Percentiles rank a stretch among this genome's conserved stretches.
These are phyloP conservation scores for Gamarada debralockiae DNA, from an alignment of 495 filamentous ascomycete species.

Conservation along the genomic window DNA sequence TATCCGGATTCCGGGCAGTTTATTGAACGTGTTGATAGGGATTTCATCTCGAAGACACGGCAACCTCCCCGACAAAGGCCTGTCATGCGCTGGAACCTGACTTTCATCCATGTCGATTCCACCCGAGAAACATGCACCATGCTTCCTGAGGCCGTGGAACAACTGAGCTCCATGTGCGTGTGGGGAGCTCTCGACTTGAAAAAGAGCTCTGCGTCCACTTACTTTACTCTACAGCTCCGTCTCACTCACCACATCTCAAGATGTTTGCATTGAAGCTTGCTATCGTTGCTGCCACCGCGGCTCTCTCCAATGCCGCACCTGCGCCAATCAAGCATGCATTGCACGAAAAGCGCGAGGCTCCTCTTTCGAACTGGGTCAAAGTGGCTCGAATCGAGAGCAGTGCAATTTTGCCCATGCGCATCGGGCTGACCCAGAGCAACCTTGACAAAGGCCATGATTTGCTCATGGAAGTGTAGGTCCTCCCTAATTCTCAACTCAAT, in stretches of 20 bases:
- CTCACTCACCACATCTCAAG: neutral
- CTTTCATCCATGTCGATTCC: neutral
- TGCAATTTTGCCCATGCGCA: slow-evolving; percentile 15
- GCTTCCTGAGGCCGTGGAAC: too few species aligned
- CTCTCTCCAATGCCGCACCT: slow-evolving; percentile 30
- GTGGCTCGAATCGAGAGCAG: slow-evolving; percentile 13
- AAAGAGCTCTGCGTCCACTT: neutral
- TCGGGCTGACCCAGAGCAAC: slow-evolving; percentile 16
- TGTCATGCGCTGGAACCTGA: too few species aligned
- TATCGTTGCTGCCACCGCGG: slow-evolving; percentile 23
- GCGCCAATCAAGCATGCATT: slow-evolving; percentile 33
- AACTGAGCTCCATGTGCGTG: too few species aligned
- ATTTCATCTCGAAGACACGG: too few species aligned
- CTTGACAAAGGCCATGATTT: slow-evolving; percentile 16
- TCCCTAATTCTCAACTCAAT: neutral
- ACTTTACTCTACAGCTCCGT: neutral
- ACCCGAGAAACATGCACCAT: too few species aligned
- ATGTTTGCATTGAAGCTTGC: slow-evolving; percentile 9
- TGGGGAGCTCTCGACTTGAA: too few species aligned
- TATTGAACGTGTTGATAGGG: too few species aligned
- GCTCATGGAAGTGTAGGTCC: slow-evolving; percentile 29
- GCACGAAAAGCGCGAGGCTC: slow-evolving; percentile 33
- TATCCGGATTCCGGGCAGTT: too few species aligned
- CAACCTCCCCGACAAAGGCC: too few species aligned
- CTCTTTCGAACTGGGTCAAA: slow-evolving; percentile 24